Evolutionary conservation across 1,139 yeast species (phyloP), one percentile per base, ranked within the genome.

Genomic region (Yamadazyma pseudoaaseri): DNA sequence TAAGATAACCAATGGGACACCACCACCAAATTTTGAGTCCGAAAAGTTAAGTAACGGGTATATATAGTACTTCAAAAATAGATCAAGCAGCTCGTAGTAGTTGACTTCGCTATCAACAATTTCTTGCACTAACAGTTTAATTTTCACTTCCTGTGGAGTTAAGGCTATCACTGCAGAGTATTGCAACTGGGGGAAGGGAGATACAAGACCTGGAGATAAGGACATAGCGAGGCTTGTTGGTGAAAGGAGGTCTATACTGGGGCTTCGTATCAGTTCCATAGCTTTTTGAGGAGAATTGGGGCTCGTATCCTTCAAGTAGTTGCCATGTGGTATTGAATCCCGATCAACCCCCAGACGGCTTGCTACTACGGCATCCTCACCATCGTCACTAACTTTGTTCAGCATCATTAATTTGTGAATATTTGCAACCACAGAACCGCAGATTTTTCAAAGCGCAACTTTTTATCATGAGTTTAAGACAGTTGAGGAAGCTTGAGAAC

Each of bases 381-480:
- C n/a, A n/a, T n/a, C n/a, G n/a, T n/a, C n/a, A n/a, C n/a, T n/a
- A n/a, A n/a, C n/a, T n/a, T n/a, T n/a, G n/a, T n/a, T n/a, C n/a
- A n/a, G n/a, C n/a, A n/a, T n/a, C n/a, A n/a, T n/a, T n/a, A n/a
- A n/a, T n/a, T n/a, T n/a, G n/a, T n/a, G n/a, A n/a, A n/a, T n/a
- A n/a, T n/a, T 39, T 38, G 43, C 43, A 39, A 36, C 43, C 43
- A 38, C 39, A 37, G 29, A 25, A 10, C 12, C 6, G 12, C n/a
- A 7, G 22, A 6, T 7, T 26, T 14, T 20, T 29, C 17, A n/a
- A n/a, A n/a, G n/a, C 29, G 20, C 31, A 30, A 26, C 20, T 17
- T 15, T 26, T 16, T 30, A 9, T 29, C 12, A 42, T 82, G 92
- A 81, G 89, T 65, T 77, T 84, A 2, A 70, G 89, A 52, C 85